Evolutionary conservation across 192 early-diverging fungal genomes (phyloP).

Genomic region (Haplosporangium gracile): DNA sequence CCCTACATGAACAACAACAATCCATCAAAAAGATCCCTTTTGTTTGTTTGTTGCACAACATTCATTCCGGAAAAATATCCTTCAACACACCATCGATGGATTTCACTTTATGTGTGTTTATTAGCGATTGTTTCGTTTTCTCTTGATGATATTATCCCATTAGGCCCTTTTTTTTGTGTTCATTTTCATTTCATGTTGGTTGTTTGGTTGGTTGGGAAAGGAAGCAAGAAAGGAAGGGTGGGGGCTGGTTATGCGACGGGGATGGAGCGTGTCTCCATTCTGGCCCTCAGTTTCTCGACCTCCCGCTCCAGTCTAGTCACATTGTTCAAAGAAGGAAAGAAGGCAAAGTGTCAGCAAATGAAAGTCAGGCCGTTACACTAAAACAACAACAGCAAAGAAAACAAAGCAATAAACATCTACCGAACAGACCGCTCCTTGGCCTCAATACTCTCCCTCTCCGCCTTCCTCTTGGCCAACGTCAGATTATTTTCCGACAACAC

Average conservation of each 20-base stretch:
- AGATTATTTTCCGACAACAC: conserved; percentile 60
- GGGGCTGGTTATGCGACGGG: conserved; percentile 25
- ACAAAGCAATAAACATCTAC: conserved; percentile 9
- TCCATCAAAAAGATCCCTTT: too few relatives aligned
- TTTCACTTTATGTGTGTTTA: too few relatives aligned
- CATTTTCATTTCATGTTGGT: too few relatives aligned
- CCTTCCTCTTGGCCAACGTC: conserved; percentile 50
- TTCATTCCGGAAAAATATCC: too few relatives aligned
- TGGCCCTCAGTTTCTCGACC: conserved; percentile 53
- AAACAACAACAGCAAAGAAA: background rate
- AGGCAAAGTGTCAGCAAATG: background rate
- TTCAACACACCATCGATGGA: too few relatives aligned
- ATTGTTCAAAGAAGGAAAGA: background rate
- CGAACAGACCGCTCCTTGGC: conserved; percentile 45
- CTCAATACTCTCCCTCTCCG: conserved; percentile 54
- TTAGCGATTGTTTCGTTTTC: too few relatives aligned
- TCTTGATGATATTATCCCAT: too few relatives aligned
- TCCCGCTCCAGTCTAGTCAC: conserved; percentile 51
- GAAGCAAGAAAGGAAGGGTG: background rate
- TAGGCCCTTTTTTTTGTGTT: too few relatives aligned
- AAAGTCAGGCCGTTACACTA: background rate
- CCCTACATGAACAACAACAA: too few relatives aligned
- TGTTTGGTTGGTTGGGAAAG: too few relatives aligned
- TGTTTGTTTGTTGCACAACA: too few relatives aligned
- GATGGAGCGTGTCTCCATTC: conserved; percentile 38